Evolutionary conservation across 768 basidiomycete genomes (phyloP).

Genomic region (Gloeopeniophorella convolvens): DNA sequence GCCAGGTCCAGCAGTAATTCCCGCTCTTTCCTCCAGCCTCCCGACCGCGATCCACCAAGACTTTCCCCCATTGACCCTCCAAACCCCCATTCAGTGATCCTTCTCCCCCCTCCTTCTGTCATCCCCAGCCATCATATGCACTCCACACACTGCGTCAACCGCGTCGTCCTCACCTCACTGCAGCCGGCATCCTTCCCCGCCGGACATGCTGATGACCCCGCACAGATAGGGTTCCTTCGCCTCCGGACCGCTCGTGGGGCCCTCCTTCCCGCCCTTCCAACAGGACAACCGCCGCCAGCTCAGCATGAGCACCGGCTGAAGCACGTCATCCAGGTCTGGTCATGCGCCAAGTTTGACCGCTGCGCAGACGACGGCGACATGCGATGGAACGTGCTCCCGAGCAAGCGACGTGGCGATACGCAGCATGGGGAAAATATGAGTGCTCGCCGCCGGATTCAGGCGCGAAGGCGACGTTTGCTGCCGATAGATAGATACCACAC

Average conservation of each 20-base stretch:
- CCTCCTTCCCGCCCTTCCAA: slow-evolving; percentile 34
- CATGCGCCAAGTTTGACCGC: no score
- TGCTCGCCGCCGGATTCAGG: no score
- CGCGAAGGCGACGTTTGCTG: no score
- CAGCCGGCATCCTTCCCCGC: slow-evolving; percentile 53
- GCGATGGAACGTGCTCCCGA: no score
- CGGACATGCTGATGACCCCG: slow-evolving; percentile 53
- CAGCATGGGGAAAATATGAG: no score
- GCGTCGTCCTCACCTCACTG: slow-evolving; percentile 61
- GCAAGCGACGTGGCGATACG: no score
- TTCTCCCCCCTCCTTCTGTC: slow-evolving; percentile 46
- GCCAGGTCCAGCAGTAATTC: slow-evolving; percentile 51
- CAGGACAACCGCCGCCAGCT: slow-evolving; percentile 56
- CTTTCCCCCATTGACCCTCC: slow-evolving; percentile 49
- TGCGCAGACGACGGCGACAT: no score
- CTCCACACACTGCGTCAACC: slow-evolving; percentile 43
- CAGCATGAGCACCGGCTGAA: slow-evolving; percentile 66
- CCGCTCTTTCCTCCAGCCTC: slow-evolving; percentile 58
- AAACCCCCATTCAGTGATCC: slow-evolving; percentile 74
- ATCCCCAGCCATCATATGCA: slow-evolving; percentile 45
- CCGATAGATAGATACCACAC: no score
- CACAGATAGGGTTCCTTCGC: slow-evolving; percentile 51
- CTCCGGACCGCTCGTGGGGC: slow-evolving; percentile 39
- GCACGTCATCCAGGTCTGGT: no score
- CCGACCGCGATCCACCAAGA: slow-evolving; percentile 52